Conservation (phyloP, 352 stramenopile genomes). For the Phytophthora pini region DNA sequence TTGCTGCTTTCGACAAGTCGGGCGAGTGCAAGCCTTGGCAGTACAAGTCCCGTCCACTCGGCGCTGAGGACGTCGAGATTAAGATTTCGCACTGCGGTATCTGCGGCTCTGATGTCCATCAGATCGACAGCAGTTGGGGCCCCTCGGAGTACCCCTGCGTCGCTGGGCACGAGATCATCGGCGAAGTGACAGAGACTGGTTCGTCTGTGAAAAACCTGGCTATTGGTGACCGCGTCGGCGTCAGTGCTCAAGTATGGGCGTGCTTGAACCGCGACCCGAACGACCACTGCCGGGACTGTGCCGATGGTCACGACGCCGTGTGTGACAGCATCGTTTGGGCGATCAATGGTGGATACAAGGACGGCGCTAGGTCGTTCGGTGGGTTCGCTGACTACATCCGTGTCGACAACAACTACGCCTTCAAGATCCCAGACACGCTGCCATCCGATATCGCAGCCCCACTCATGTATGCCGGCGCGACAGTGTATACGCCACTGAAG, state of each 20-base stretch:
- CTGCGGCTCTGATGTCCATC: constrained; percentile 48
- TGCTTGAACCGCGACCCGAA: constrained; percentile 65
- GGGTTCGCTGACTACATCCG: no score
- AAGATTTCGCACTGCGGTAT: constrained; percentile 28
- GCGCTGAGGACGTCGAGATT: constrained; percentile 27
- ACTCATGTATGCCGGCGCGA: no score
- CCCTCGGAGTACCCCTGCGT: constrained; percentile 46
- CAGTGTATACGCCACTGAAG: no score
- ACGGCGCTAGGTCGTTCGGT: no score
- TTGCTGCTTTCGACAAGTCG: constrained; percentile 40
- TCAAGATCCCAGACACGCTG: no score
- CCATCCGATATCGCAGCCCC: no score
- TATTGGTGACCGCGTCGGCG: constrained; percentile 66
- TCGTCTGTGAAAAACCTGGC: constrained; percentile 58
- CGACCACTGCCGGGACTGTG: constrained; percentile 46
- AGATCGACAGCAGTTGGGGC: constrained; percentile 45
- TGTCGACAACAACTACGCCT: no score
- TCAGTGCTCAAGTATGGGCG: constrained; percentile 34
- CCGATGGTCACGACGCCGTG: no score
- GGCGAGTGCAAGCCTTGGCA: constrained; percentile 37
- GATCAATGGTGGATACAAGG: no score
- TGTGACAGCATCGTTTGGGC: no score
- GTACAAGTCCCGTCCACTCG: constrained; percentile 40
- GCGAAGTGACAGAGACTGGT: constrained; percentile 23
- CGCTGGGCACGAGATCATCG: constrained; percentile 48